These are phyloP conservation scores for Diaporthe sp. DNA, from an alignment of 2,329 filamentous ascomycete species.

Conservation along the genomic window DNA sequence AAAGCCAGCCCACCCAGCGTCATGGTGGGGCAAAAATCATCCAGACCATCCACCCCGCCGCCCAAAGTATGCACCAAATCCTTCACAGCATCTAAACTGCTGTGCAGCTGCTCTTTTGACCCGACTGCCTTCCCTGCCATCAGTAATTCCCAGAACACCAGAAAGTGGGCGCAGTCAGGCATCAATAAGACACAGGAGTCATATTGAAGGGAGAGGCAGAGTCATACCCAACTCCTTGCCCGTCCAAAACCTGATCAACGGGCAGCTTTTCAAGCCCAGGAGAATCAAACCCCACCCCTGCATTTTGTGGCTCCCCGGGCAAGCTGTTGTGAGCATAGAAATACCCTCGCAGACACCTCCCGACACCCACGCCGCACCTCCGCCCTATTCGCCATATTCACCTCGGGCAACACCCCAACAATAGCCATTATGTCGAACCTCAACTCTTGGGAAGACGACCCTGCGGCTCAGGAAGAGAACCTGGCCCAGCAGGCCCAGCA, in stretches of 20 bases:
- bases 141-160: neutral
- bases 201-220: conserved; percentile 7
- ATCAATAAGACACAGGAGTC: conserved; percentile 22
- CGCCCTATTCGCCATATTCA: conserved; percentile 3
- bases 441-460: conserved; percentile 95
- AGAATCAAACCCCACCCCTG: conserved; percentile 28
- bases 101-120: neutral
- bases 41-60: conserved; percentile 29
- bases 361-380: conserved; percentile 46
- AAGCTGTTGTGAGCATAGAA: conserved; percentile 33
- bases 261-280: conserved; percentile 17
- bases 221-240: conserved; percentile 1
- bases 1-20: conserved; percentile 27
- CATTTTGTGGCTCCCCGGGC: conserved; percentile 25
- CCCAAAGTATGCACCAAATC: conserved; percentile 31
- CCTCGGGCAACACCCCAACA: conserved; percentile 36
- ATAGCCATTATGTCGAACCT: conserved; percentile 80
- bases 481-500: conserved; percentile 82
- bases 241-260: conserved; percentile 20
- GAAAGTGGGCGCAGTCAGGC: conserved; percentile 19
- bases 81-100: neutral
- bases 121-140: neutral
- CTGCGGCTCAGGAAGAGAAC: conserved; percentile 80
- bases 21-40: conserved; percentile 36
- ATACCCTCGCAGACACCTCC: conserved; percentile 45